A percentile compares a stretch with the other conserved stretches of the same genome.
Evolutionary conservation across 1,139 yeast genomes (phyloP).

Genomic region (Petasospora rhodanensis): DNA sequence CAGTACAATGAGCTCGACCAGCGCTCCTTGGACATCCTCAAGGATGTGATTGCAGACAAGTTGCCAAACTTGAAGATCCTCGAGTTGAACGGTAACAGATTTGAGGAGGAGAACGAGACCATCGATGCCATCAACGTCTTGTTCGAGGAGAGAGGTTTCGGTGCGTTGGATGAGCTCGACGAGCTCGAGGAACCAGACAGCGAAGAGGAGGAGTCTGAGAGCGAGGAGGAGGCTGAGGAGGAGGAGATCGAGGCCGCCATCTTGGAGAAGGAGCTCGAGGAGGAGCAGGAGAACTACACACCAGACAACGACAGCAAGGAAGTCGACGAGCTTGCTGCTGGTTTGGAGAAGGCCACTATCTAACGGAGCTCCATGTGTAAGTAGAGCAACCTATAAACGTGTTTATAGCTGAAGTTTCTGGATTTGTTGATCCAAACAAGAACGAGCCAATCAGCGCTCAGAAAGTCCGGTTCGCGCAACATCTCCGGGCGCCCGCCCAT

Average conservation of each 20-base stretch:
- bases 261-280: slow-evolving; percentile 57
- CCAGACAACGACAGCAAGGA: slow-evolving; percentile 36
- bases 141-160: slow-evolving; percentile 70
- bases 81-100: slow-evolving; percentile 90
- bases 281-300: slow-evolving; percentile 27
- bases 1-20: slow-evolving; percentile 88
- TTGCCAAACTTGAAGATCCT: slow-evolving; percentile 59
- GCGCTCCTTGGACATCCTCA: slow-evolving; percentile 55
- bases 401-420: not conserved
- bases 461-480: too few relatives aligned
- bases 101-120: slow-evolving; percentile 69
- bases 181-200: slow-evolving; percentile 89
- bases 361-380: slow-evolving; percentile 11
- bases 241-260: slow-evolving; percentile 43
- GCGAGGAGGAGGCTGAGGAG: slow-evolving; percentile 51
- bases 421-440: too few relatives aligned
- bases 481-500: too few relatives aligned
- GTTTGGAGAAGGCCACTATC: slow-evolving; percentile 51
- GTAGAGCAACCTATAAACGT: too few relatives aligned
- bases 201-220: slow-evolving; percentile 78
- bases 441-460: too few relatives aligned
- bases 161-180: slow-evolving; percentile 86
- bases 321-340: slow-evolving; percentile 59
- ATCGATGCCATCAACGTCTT: slow-evolving; percentile 51
- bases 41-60: slow-evolving; percentile 45